Base-by-base conservation (phyloP, 2,329 filamentous ascomycete genomes). In the Colletotrichum sp. region DNA sequence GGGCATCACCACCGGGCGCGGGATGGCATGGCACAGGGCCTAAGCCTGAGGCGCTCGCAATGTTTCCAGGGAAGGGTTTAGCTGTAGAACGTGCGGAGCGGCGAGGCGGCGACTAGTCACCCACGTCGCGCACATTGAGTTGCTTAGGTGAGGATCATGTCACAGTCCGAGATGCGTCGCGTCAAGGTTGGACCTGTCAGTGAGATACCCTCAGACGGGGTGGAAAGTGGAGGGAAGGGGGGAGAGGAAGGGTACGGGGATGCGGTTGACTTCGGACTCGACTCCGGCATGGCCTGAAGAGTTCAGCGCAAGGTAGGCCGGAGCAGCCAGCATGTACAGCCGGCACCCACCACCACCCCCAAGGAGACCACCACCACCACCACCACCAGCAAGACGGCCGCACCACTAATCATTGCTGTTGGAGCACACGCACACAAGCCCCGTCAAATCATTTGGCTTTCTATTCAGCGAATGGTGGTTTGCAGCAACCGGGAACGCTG, bases 231-330 rank as follows among this genome's bases (percentile, higher is more conserved):
- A 81, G 80, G 77, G 79, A 59, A 63, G 69, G 63, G 71, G 80
- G 77, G 79, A 32, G 44, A 69, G 65, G 72, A 69, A 72, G 64
- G 72, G 72, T 66, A 75, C 69, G 68, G 57, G 64, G 66, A 63
- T 69, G 71, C 30, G 63, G 52, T 63, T 65, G 76, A 60, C 71
- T 75, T 83, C 83, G 83, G 83, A 76, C 70, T 65, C 7, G 44
- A 69, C 74, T 76, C 74, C 74, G 70, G 57, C 77, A 82, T 81
- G 67, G 68, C 68, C 67, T 60, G 63, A 77, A 77, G 30, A 60
- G 62, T 44, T 65, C 63, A 76, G 75, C 44, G 36, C 62, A 75
- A 55, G 57, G 49, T 26, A 62, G 39, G 49, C 68, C 26, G 52
- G 69, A 34, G 62, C 34, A 52, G n/a, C 44, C 44, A 52, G 44